Evolutionary conservation across 1,284 basidiomycete genomes (phyloP), one percentile per base, ranked within the genome.

Genomic region (Neonothopanus nambi): DNA sequence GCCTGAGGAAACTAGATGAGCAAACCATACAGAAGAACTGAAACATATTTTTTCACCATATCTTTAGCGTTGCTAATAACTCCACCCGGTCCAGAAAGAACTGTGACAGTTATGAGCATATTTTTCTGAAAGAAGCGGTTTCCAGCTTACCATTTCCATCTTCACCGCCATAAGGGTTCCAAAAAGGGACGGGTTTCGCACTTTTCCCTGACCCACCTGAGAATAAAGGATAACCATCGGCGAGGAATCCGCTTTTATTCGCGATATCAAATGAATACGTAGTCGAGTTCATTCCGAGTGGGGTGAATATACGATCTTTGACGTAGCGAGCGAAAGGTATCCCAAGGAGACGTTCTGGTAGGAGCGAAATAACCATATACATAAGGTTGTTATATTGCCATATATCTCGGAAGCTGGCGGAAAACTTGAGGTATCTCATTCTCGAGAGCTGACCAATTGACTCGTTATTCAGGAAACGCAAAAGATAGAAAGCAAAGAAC

Each of bases 241-340:
- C 65, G 6, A 68, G 56, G 11, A 62, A 50, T 1, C 66, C 62
- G 26, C 26, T 61, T 2, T 44, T 37, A 26, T 23, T 18, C 2
- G 65, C 65, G 5, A 61, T 53, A 1, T 61, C 58, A 37, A 59
- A 62, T 4, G 65, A 66, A 38, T 63, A 67, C 0, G 65, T 68
- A 1, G 66, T 67, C 3, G 61, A 59, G 3, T 39, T 26, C 44
- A 67, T 21, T 3, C 59, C 61, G 0, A 68, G 48, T 2, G 59
- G 62, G n/a, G 54, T 55, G 26, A 61, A 59, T 17, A 63, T 59
- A 43, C 58, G 45, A 6, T 56, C 53, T 40, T 59, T 55, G 35
- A 63, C 58, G 41, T 59, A 62, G 17, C 51, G 51, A 5, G 56
- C 54, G 40, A 59, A 61, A 9, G 41, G 41, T 5, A 36, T 48